These are phyloP conservation scores for Fusarium piperis DNA, from an alignment of 2,329 filamentous ascomycete species.

Conservation along the genomic window DNA sequence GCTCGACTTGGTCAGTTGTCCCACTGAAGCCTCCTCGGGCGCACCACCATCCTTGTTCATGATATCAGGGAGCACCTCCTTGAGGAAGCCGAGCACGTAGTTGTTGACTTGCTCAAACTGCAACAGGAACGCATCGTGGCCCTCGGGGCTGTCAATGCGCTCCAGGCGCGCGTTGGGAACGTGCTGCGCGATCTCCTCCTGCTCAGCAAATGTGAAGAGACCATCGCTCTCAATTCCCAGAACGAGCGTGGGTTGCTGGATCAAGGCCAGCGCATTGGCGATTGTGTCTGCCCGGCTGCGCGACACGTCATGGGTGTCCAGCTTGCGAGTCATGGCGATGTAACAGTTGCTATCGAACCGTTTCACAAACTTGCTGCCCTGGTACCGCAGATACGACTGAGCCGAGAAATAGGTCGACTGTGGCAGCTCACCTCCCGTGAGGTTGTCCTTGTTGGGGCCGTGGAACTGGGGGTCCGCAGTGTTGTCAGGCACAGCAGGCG, in stretches of 20 bases:
- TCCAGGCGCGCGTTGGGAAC: slow-evolving; percentile 82
- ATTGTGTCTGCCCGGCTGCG: slow-evolving; percentile 76
- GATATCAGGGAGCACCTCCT: slow-evolving; percentile 85
- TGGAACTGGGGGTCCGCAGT: slow-evolving; percentile 73
- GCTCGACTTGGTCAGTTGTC: slow-evolving; percentile 81
- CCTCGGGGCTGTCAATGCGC: slow-evolving; percentile 92
- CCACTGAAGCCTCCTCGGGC: slow-evolving; percentile 62
- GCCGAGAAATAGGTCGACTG: slow-evolving; percentile 95
- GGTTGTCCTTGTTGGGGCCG: slow-evolving; percentile 64
- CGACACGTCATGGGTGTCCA: slow-evolving; percentile 96
- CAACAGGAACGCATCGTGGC: slow-evolving; percentile 94
- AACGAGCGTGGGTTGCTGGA: slow-evolving; percentile 89
- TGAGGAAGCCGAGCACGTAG: slow-evolving; percentile 85
- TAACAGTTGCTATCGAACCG: slow-evolving; percentile 99
- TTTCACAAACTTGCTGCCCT: slow-evolving; percentile 95
- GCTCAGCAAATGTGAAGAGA: slow-evolving; percentile 96
- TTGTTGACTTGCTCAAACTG: slow-evolving; percentile 98
- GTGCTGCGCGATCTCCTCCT: slow-evolving; percentile 86
- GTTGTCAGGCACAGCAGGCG: slow-evolving; percentile 39
- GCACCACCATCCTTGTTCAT: slow-evolving; percentile 72
- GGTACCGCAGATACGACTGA: slow-evolving; percentile 96
- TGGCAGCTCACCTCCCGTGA: slow-evolving; percentile 63
- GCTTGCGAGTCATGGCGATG: slow-evolving; percentile 96
- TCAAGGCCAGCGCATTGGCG: slow-evolving; percentile 78
- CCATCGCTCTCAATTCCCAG: slow-evolving; percentile 96